A percentile compares a stretch with the other conserved stretches of the same genome.
phyloP scores from a whole-genome alignment of 768 basidiomycete genomes.

The Cystobasidium tubakii region DNA sequence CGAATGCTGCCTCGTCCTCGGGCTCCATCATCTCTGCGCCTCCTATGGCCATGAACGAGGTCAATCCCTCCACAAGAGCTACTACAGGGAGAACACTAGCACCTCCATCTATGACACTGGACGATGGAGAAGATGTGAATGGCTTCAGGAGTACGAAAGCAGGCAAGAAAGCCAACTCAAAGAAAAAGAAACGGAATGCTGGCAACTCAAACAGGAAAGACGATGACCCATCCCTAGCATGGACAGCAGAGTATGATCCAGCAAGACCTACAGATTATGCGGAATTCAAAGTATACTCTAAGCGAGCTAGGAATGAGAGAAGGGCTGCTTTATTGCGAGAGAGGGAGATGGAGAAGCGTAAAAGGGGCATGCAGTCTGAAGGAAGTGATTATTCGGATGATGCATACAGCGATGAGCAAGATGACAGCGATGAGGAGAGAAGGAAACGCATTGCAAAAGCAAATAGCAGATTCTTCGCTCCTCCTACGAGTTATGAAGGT shows the following conservation, averaged over 20 bases:
- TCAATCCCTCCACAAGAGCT: background rate
- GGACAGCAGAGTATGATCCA: slow-evolving; percentile 39
- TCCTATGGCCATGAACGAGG: background rate
- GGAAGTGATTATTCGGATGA: slow-evolving; percentile 16
- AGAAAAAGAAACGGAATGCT: slow-evolving; percentile 32
- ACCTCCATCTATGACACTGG: slow-evolving; percentile 35
- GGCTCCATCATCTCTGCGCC: slow-evolving; percentile 12
- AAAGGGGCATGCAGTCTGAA: background rate
- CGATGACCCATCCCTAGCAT: slow-evolving; percentile 36
- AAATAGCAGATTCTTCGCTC: slow-evolving; percentile 39
- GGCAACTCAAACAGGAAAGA: slow-evolving; percentile 30
- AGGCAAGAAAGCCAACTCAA: slow-evolving; percentile 31
- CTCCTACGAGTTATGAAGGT: slow-evolving; percentile 35
- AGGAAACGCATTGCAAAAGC: slow-evolving; percentile 30
- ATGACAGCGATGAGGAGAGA: slow-evolving; percentile 28
- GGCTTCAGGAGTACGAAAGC: slow-evolving; percentile 36
- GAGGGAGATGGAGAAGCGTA: slow-evolving; percentile 26
- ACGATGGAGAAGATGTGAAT: slow-evolving; percentile 38
- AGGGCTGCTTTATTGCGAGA: slow-evolving; percentile 9
- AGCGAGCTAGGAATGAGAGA: slow-evolving; percentile 10
- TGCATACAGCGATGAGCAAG: slow-evolving; percentile 30
- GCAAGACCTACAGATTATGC: slow-evolving; percentile 40
- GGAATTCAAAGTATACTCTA: slow-evolving; percentile 33
- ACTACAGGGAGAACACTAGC: background rate
- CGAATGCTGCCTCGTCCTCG: background rate